Percentiles rank a stretch among this genome's conserved stretches.
phyloP scores from a whole-genome alignment of 2,329 filamentous ascomycete genomes.

The Fonsecaea erecta region DNA sequence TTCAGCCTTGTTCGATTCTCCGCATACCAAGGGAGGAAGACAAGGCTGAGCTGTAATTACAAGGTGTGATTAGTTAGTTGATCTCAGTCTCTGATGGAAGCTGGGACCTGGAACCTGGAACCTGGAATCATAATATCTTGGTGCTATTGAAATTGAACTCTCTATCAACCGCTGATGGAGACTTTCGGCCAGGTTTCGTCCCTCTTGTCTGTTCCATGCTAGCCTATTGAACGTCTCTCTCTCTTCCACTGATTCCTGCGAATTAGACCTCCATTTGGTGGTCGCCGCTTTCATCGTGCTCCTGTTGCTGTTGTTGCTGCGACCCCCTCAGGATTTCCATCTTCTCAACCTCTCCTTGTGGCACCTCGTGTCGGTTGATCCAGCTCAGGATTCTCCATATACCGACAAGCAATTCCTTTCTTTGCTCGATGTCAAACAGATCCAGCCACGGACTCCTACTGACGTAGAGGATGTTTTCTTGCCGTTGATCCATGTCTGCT shows the following conservation, averaged over 20 bases:
- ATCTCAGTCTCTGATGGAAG: neutral
- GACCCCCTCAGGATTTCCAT: constrained; percentile 21
- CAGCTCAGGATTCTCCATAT: constrained; percentile 64
- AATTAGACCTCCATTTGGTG: constrained; percentile 23
- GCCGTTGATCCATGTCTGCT: constrained; percentile 1
- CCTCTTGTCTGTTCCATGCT: neutral
- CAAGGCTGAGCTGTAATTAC: neutral
- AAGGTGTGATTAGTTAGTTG: too few species aligned
- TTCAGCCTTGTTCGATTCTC: constrained; percentile 7
- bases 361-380: constrained; percentile 48
- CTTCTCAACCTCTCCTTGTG: constrained; percentile 33
- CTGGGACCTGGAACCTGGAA: too few species aligned
- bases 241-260: neutral
- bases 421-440: constrained; percentile 59
- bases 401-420: constrained; percentile 60
- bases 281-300: constrained; percentile 5
- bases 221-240: neutral
- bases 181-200: neutral
- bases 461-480: constrained; percentile 53
- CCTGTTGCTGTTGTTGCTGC: constrained; percentile 2
- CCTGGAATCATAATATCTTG: neutral
- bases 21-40: neutral
- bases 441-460: constrained; percentile 65
- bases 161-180: neutral
- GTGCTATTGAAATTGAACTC: neutral